Percentiles rank a stretch among this genome's conserved stretches.
Conservation (phyloP, 139 green algal genomes). For the Chlorella ohadii region DNA sequence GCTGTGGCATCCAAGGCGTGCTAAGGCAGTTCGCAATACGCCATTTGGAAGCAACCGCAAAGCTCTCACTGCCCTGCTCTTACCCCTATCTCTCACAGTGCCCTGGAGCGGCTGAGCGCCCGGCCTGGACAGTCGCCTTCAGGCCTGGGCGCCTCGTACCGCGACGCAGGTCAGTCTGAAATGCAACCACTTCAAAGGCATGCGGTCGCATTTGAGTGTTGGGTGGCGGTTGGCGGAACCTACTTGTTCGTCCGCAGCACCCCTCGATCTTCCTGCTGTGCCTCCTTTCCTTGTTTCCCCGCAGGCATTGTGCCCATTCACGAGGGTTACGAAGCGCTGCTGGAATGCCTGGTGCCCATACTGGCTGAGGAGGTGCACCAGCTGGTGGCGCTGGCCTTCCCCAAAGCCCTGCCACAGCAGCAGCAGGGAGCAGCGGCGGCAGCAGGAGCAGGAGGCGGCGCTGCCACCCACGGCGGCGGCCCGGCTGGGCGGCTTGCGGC, state of each 20-base stretch:
- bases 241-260: too few species aligned
- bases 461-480: background rate
- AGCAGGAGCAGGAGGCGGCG: background rate
- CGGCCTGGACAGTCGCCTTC: background rate
- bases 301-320: slow-evolving; percentile 21
- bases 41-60: too few species aligned
- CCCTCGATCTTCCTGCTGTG: too few species aligned
- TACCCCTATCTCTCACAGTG: too few species aligned
- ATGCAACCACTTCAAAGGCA: too few species aligned
- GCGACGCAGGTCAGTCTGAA: background rate
- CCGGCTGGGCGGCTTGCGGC: slow-evolving; percentile 9
- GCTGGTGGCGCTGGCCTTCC: slow-evolving; percentile 33
- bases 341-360: slow-evolving; percentile 27
- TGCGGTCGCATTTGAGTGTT: too few species aligned
- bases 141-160: slow-evolving; percentile 1
- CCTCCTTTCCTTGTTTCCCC: background rate
- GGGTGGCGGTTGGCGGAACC: too few species aligned
- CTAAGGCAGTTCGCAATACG: too few species aligned
- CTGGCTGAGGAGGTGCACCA: slow-evolving; percentile 34
- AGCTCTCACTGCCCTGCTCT: too few species aligned
- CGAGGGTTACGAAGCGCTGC: slow-evolving; percentile 25
- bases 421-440: background rate
- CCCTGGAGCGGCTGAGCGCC: too few species aligned
- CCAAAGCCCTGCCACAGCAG: background rate
- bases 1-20: too few species aligned